Evolutionary conservation across 352 stramenopile genomes (phyloP).

Genomic region (Pythium volutum): DNA sequence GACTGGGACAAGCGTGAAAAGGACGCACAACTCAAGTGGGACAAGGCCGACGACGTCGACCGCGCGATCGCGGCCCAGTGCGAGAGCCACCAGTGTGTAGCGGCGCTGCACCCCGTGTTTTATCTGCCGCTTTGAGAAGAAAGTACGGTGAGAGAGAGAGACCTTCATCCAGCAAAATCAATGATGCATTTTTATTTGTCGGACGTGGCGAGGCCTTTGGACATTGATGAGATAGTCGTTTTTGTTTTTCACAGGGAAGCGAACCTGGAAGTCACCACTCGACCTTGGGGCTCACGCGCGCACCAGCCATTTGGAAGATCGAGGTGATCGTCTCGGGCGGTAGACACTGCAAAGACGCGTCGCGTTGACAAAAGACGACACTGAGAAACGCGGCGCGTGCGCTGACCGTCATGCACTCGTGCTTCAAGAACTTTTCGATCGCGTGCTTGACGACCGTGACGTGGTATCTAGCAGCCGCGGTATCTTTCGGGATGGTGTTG

Average conservation of each 20-base stretch:
- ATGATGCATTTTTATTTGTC: neutral
- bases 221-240: too few relatives aligned
- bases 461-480: too few relatives aligned
- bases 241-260: neutral
- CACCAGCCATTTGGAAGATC: neutral
- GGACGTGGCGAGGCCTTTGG: too few relatives aligned
- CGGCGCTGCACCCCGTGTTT: conserved; percentile 27
- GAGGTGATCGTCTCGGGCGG: neutral
- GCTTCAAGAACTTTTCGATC: neutral
- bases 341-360: neutral
- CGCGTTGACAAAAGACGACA: neutral
- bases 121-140: conserved; percentile 26
- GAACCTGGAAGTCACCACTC: neutral
- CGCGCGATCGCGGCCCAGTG: conserved; percentile 15
- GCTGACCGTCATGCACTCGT: neutral
- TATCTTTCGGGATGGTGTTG: neutral
- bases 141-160: neutral
- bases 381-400: neutral
- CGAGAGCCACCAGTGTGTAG: conserved; percentile 13
- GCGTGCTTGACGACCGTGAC: neutral
- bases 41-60: conserved; percentile 23
- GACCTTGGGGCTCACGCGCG: neutral
- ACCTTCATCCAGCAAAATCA: too few relatives aligned
- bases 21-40: conserved; percentile 23
- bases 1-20: conserved; percentile 35